Percentiles rank a stretch among this genome's conserved stretches.
Evolutionary conservation across 2,329 filamentous ascomycete species (phyloP).

Genomic region (Ascochyta koolunga): DNA sequence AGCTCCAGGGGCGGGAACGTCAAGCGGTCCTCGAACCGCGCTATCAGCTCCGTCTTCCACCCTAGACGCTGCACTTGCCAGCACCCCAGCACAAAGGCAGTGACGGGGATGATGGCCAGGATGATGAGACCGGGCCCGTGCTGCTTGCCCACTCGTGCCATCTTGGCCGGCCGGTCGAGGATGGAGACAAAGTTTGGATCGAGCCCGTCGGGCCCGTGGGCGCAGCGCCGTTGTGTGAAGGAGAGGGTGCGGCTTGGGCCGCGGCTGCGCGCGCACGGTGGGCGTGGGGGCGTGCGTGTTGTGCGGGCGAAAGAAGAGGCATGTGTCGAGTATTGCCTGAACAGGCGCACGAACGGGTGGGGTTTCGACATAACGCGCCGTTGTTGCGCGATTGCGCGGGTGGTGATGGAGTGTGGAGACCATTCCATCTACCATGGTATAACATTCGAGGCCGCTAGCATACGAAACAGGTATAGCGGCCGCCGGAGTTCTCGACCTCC

Average conservation of each 20-base stretch:
- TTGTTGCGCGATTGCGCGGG: constrained; percentile 3
- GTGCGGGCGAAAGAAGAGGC: constrained; percentile 7
- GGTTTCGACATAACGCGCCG: constrained; percentile 43
- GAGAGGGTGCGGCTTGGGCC: constrained; percentile 26
- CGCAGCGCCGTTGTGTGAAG: constrained; percentile 22
- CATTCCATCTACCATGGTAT: too few relatives aligned
- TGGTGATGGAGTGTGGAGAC: background rate
- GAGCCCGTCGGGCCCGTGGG: constrained; percentile 58
- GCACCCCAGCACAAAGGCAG: constrained; percentile 85
- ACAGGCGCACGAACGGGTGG: constrained; percentile 42
- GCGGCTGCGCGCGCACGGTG: constrained; percentile 45
- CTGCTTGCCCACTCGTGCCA: constrained; percentile 75
- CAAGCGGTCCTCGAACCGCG: constrained; percentile 89
- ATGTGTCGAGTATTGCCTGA: constrained; percentile 34
- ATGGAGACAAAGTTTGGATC: constrained; percentile 82
- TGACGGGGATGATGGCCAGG: constrained; percentile 86
- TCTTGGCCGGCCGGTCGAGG: constrained; percentile 80
- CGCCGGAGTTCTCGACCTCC: constrained; percentile 12
- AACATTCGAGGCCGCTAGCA: background rate
- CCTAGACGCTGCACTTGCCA: constrained; percentile 94
- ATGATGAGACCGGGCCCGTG: constrained; percentile 84
- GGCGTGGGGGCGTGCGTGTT: constrained; percentile 26
- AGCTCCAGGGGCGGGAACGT: constrained; percentile 84
- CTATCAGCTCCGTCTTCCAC: constrained; percentile 93
- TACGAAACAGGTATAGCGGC: constrained; percentile 22